Evolutionary conservation across 108 stramenopile species (phyloP).

Genomic region (Mediolabrus comicus): DNA sequence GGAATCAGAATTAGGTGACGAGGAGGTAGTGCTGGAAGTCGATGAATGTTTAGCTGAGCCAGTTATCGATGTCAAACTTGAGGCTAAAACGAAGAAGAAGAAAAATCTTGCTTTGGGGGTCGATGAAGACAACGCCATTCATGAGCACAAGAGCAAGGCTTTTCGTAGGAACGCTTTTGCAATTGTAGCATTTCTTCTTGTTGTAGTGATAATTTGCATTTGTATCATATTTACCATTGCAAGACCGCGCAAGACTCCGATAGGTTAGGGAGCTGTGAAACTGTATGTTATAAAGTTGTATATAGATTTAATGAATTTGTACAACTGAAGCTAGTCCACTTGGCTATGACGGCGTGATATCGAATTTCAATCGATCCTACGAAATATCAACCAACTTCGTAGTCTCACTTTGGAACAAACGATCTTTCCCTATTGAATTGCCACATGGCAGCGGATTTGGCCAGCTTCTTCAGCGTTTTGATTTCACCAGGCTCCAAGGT

Average conservation of each 20-base stretch:
- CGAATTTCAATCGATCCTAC: too few species aligned
- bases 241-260: neutral
- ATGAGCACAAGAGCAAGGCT: too few species aligned
- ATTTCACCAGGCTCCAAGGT: constrained; percentile 6
- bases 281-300: too few species aligned
- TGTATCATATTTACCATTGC: neutral
- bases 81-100: neutral
- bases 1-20: too few species aligned
- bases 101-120: neutral
- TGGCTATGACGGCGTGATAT: too few species aligned
- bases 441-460: constrained; percentile 41
- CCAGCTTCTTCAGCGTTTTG: constrained; percentile 18
- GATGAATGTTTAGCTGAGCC: too few species aligned
- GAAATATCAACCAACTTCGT: neutral
- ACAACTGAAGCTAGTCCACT: neutral
- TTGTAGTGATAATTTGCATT: neutral
- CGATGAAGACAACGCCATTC: neutral
- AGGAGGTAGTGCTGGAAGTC: too few species aligned
- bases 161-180: neutral
- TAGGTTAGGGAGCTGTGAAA: too few species aligned
- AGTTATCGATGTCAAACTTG: neutral
- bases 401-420: neutral
- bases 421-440: constrained; percentile 29
- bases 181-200: neutral
- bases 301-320: neutral